Percentiles rank a stretch among this genome's conserved stretches.
Evolutionary conservation across 2,329 filamentous ascomycete species (phyloP).

Genomic region (Trichoderma gracile): DNA sequence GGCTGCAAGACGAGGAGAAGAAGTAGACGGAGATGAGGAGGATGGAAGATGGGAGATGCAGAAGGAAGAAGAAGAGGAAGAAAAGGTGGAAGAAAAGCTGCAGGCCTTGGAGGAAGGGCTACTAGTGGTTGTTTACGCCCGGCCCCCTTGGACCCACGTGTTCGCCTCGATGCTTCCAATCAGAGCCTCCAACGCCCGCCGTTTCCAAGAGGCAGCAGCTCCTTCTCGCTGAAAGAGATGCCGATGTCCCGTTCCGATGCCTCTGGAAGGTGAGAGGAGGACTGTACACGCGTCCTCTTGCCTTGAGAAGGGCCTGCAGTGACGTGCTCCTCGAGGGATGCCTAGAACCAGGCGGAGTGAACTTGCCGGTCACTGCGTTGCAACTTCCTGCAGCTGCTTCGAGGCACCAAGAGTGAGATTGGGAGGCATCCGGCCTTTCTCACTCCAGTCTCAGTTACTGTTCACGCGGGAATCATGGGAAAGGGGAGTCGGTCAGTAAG

Average conservation of each 20-base stretch:
- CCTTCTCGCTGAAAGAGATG: neutral
- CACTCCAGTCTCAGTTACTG: too few species aligned
- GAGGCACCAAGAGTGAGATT: too few species aligned
- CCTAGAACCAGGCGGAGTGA: too few species aligned
- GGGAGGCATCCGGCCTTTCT: too few species aligned
- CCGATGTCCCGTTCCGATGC: neutral
- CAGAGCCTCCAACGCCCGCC: neutral
- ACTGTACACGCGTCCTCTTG: neutral
- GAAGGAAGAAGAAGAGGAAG: too few species aligned
- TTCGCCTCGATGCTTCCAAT: constrained; percentile 1
- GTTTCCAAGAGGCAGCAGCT: neutral
- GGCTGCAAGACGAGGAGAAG: neutral
- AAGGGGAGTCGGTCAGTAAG: too few species aligned
- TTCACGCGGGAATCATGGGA: too few species aligned
- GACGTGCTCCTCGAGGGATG: neutral
- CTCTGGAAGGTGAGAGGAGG: neutral
- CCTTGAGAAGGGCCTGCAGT: neutral
- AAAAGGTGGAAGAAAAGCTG: neutral
- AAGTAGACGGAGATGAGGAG: neutral
- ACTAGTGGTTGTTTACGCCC: neutral
- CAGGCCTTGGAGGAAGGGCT: too few species aligned
- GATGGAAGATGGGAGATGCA: neutral
- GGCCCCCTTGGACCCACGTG: neutral
- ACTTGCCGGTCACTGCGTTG: too few species aligned
- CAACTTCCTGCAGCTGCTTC: too few species aligned